Evolutionary conservation across 106 monocot species (phyloP), one percentile per base, ranked within the genome.

Genomic region (Phalaenopsis aphrodite): DNA sequence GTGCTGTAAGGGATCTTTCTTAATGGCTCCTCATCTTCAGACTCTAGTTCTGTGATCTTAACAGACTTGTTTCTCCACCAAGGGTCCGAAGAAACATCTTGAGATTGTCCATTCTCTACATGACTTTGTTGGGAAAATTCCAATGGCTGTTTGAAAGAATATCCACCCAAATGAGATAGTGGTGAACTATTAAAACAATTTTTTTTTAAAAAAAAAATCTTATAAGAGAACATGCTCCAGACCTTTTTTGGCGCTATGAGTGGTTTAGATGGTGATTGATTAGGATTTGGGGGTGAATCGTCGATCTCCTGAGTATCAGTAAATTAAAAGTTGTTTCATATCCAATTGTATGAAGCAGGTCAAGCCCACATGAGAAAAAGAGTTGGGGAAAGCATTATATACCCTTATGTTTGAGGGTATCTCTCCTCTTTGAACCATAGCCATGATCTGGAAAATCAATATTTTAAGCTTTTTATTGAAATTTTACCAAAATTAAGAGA

Each of bases 391-490:
- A 39, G 38, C 15, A 14, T 18, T 19, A 17, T 36, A 48, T 48
- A 92, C 92, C 92, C 82, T 92, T 42, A 89, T 87, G 69, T 85
- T 84, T 67, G 89, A 86, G 55, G 89, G 92, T 52, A 52, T 89
- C 43, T 92, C 92, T 55, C 87, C 92, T 82, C 87, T 85, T 68
- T 86, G 89, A 19, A 92, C 42, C 92, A 92, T 92, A 72, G 82
- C 82, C 84, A 89, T 84, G 55, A 89, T 84, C 92, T 92, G 80
- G 57, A 83, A 79, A 85, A 19, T 17, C 56, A 78, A 74, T 19
- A 19, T 48, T 48, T 48, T 6, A 48, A 48, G 1, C 9, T 48
- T 10, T 8, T 48, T 48, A 9, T 5, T 6, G 9, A 48, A 48
- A 48, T 6, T 48, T 48, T 8, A 48, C 48, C 48, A 48, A 48